Evolutionary conservation across 2,329 filamentous ascomycete genomes (phyloP).

Genomic region (Stachybotrys chartarum): DNA sequence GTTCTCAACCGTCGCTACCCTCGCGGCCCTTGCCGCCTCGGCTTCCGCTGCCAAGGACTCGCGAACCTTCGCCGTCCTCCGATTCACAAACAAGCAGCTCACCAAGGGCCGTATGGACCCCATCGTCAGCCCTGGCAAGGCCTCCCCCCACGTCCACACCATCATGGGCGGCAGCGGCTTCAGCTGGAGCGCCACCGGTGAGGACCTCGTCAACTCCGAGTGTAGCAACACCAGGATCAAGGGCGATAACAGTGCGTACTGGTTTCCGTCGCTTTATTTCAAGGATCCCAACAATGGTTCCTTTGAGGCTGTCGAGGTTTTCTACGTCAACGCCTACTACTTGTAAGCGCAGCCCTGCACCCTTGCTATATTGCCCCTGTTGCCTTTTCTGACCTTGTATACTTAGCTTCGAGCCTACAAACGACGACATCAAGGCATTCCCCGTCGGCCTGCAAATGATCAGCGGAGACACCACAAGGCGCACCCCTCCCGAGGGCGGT

Average conservation of each 20-base stretch:
- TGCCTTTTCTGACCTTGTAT: slow-evolving; percentile 6
- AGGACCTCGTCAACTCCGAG: slow-evolving; percentile 49
- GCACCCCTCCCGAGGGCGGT: slow-evolving; percentile 48
- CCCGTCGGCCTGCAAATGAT: slow-evolving; percentile 66
- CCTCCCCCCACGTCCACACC: slow-evolving; percentile 59
- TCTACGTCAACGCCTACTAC: slow-evolving; percentile 74
- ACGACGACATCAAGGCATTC: slow-evolving; percentile 63
- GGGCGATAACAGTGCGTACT: slow-evolving; percentile 69
- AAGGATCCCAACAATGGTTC: slow-evolving; percentile 53
- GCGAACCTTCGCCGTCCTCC: slow-evolving; percentile 60
- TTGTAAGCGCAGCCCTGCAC: slow-evolving; percentile 36
- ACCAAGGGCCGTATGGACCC: slow-evolving; percentile 60
- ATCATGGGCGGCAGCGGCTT: slow-evolving; percentile 67
- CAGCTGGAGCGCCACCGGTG: slow-evolving; percentile 51
- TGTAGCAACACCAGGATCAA: slow-evolving; percentile 66
- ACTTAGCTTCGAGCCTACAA: slow-evolving; percentile 49
- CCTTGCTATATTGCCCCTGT: background rate
- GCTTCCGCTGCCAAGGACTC: slow-evolving; percentile 32
- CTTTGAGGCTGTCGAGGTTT: slow-evolving; percentile 59
- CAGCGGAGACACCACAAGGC: slow-evolving; percentile 53
- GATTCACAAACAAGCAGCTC: slow-evolving; percentile 59
- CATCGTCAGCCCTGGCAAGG: slow-evolving; percentile 54
- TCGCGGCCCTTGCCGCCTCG: slow-evolving; percentile 31
- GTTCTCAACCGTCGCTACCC: slow-evolving; percentile 17
- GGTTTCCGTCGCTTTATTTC: slow-evolving; percentile 68